Conservation (phyloP, 208 protist genomes). For the Acanthamoeba royreba region DNA sequence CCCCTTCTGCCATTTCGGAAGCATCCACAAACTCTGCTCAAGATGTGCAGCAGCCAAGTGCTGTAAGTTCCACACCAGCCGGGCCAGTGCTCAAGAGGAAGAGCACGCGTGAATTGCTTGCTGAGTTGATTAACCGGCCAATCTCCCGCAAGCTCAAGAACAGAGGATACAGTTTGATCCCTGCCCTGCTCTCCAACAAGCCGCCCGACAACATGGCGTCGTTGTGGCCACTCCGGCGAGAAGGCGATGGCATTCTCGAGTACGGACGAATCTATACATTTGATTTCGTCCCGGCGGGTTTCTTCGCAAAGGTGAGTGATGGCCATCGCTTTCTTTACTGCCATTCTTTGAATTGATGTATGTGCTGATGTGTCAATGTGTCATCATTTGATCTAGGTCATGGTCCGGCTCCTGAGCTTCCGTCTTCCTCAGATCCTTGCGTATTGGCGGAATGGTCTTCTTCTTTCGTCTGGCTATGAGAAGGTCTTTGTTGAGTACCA, state of each 20-base stretch:
- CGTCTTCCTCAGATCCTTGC: background rate
- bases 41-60: no score
- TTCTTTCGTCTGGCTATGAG: background rate
- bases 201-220: background rate
- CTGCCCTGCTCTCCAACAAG: background rate
- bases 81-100: background rate
- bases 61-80: no score
- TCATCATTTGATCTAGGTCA: background rate
- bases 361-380: background rate
- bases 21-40: no score
- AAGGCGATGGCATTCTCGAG: background rate
- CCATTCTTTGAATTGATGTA: no score
- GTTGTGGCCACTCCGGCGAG: background rate
- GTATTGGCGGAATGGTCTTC: constrained; percentile 20
- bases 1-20: no score
- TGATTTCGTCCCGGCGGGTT: background rate
- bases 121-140: background rate
- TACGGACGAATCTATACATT: background rate
- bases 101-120: background rate
- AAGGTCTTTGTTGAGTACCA: background rate
- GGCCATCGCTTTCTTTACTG: no score
- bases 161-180: constrained; percentile 13
- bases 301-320: background rate
- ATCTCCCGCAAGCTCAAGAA: background rate
- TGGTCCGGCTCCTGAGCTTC: constrained; percentile 18